Conservation (phyloP, 106 monocot genomes). For the Dioscorea zingiberensis region DNA sequence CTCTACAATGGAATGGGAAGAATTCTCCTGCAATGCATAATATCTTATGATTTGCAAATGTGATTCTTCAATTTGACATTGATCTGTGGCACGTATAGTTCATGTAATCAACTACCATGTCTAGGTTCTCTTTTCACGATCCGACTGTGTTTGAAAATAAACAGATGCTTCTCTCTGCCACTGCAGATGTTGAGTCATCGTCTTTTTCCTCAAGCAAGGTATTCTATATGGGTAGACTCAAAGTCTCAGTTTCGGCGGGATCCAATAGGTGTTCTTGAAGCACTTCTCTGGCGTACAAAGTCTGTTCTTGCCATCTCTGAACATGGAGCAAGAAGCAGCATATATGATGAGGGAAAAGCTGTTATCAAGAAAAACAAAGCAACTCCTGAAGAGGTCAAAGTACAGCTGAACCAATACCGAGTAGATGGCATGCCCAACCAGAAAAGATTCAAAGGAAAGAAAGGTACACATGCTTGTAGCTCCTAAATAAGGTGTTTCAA, state of each 20-base stretch:
- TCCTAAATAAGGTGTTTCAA: background rate
- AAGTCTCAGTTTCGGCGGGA: constrained; percentile 69
- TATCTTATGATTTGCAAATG: too few species aligned
- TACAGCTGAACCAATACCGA: constrained; percentile 71
- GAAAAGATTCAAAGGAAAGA: constrained; percentile 77
- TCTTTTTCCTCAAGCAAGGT: constrained; percentile 80
- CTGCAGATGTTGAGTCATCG: background rate
- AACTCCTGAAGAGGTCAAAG: constrained; percentile 76
- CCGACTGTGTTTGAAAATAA: too few species aligned
- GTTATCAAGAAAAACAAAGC: constrained; percentile 90
- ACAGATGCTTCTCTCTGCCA: background rate
- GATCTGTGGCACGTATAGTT: too few species aligned
- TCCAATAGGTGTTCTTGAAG: constrained; percentile 85
- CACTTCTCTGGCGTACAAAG: constrained; percentile 84
- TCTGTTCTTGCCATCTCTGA: constrained; percentile 88
- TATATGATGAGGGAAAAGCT: constrained; percentile 88
- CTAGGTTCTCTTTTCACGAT: too few species aligned
- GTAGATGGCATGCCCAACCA: constrained; percentile 64
- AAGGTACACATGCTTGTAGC: constrained; percentile 39
- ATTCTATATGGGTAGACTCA: constrained; percentile 95
- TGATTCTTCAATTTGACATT: too few species aligned
- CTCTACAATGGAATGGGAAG: too few species aligned
- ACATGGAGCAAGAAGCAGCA: constrained; percentile 85
- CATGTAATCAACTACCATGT: too few species aligned
- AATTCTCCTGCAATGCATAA: too few species aligned